A percentile compares a stretch with the other conserved stretches of the same genome.
phyloP scores from a whole-genome alignment of 768 basidiomycete species.

The Kwoniella dendrophila region DNA sequence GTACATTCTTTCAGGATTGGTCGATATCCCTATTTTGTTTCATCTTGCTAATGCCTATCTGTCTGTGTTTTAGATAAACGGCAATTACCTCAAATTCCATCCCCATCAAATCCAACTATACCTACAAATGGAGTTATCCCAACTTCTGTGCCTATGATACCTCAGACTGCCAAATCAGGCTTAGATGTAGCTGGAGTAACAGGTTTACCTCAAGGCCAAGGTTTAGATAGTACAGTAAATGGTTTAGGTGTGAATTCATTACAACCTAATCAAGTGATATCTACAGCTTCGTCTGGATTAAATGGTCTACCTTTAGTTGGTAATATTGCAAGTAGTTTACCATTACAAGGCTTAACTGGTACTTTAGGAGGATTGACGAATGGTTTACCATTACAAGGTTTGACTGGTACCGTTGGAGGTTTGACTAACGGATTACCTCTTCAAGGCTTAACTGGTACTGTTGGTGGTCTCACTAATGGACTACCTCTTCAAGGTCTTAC shows the following conservation, averaged over 20 bases:
- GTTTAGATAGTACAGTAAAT: neutral
- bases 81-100: conserved; percentile 17
- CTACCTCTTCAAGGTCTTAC: neutral
- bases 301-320: conserved; percentile 5
- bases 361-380: conserved; percentile 4
- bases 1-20: neutral
- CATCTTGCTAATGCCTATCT: neutral
- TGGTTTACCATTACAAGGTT: conserved; percentile 5
- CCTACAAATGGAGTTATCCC: conserved; percentile 2
- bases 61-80: neutral
- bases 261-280: too few species aligned
- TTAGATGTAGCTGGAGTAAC: neutral
- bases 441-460: conserved; percentile 14
- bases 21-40: neutral
- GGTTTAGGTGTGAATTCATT: too few species aligned
- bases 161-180: conserved; percentile 12
- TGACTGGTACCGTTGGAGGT: conserved; percentile 8
- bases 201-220: neutral
- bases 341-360: conserved; percentile 7
- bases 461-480: conserved; percentile 11
- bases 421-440: conserved; percentile 6
- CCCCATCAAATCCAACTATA: conserved; percentile 6
- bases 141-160: conserved; percentile 19
- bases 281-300: too few species aligned
- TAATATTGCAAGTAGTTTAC: conserved; percentile 9